Evolutionary conservation across 2,329 filamentous ascomycete species (phyloP).

Genomic region (Colletotrichum sidae): DNA sequence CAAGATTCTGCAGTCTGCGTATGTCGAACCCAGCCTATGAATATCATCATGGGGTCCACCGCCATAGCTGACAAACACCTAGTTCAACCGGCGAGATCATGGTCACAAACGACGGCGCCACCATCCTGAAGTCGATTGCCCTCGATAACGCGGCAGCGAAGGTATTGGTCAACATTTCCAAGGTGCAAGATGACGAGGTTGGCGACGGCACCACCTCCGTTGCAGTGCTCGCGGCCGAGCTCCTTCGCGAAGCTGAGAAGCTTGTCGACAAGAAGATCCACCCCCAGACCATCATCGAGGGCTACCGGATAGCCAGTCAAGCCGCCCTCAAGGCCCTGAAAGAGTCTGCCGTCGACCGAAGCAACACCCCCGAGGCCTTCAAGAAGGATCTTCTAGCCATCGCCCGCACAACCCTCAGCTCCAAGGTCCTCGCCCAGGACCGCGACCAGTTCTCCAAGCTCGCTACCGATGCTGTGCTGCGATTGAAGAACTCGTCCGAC

Average conservation of each 20-base stretch:
- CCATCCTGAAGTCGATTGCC: conserved; percentile 97
- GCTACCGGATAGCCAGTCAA: conserved; percentile 94
- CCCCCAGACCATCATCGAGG: conserved; percentile 99
- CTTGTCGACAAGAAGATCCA: conserved; percentile 98
- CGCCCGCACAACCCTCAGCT: conserved; percentile 94
- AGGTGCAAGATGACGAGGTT: conserved; percentile 98
- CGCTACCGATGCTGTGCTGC: conserved; percentile 90
- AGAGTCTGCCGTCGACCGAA: conserved; percentile 89
- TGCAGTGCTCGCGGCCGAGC: conserved; percentile 91
- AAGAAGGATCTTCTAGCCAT: conserved; percentile 90
- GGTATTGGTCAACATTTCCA: conserved; percentile 98
- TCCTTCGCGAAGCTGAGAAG: conserved; percentile 96
- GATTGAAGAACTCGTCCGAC: conserved; percentile 90
- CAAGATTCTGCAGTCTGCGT: conserved; percentile 97
- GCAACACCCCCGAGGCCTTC: conserved; percentile 84
- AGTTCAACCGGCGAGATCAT: conserved; percentile 97
- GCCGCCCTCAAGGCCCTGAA: conserved; percentile 89
- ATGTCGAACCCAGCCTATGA: conserved; percentile 49
- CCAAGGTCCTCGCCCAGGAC: conserved; percentile 96
- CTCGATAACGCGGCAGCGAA: conserved; percentile 98
- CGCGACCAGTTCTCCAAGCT: conserved; percentile 90
- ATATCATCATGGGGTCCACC: conserved; percentile 22
- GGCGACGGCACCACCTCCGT: conserved; percentile 99
- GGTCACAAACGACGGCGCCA: conserved; percentile 98
- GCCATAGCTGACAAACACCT: conserved; percentile 37